These are phyloP conservation scores for Acacia concinna DNA, from an alignment of 331 rosid species.

Conservation along the genomic window DNA sequence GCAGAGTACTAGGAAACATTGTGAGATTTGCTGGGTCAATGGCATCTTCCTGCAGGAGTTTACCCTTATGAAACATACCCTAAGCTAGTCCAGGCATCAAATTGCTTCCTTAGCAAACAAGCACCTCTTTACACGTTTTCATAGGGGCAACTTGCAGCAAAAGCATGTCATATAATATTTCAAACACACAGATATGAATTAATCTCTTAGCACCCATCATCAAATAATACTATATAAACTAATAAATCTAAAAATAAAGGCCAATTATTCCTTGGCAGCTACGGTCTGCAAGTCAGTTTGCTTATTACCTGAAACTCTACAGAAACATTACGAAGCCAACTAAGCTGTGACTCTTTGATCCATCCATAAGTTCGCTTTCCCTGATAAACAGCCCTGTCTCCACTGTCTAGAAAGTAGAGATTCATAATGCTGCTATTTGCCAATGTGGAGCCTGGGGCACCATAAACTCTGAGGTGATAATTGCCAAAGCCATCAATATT, in stretches of 20 bases:
- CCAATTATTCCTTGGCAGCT: slow-evolving; percentile 5
- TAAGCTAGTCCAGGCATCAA: background rate
- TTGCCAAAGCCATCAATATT: slow-evolving; percentile 87
- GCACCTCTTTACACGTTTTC: background rate
- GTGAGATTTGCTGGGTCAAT: background rate
- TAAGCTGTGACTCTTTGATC: slow-evolving; percentile 89
- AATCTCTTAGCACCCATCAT: background rate
- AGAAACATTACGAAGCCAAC: slow-evolving; percentile 69
- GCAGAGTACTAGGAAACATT: background rate
- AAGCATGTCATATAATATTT: slow-evolving; percentile 2
- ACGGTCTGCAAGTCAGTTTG: background rate
- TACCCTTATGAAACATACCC: background rate
- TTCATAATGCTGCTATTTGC: slow-evolving; percentile 76
- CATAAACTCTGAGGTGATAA: slow-evolving; percentile 67
- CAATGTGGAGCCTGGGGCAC: slow-evolving; percentile 76
- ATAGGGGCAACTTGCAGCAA: background rate
- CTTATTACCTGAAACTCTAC: slow-evolving; percentile 61
- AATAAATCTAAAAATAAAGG: slow-evolving; percentile 10
- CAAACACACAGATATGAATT: background rate
- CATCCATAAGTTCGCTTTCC: slow-evolving; percentile 82
- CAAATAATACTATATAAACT: slow-evolving; percentile 6
- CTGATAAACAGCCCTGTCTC: slow-evolving; percentile 61
- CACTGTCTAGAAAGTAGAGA: slow-evolving; percentile 92
- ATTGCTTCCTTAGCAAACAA: background rate
- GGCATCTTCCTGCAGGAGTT: background rate